Percentiles rank a stretch among this genome's conserved stretches.
Evolutionary conservation across 2,329 filamentous ascomycete species (phyloP).

Genomic region (Aureobasidium zeae): DNA sequence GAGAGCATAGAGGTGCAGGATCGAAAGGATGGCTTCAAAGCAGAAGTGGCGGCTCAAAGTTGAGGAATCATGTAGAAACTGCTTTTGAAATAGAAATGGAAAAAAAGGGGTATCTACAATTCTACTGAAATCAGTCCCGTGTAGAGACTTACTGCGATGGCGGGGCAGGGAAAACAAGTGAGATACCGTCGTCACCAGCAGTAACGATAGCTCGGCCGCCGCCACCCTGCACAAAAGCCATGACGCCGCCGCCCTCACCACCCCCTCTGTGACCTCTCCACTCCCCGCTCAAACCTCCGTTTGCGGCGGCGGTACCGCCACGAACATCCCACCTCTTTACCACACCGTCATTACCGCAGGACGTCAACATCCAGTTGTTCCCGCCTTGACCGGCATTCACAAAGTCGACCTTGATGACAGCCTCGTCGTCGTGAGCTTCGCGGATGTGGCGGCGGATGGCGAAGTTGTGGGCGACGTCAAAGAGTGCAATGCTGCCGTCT

Average conservation of each 20-base stretch:
- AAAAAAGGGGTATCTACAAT: slow-evolving; percentile 9
- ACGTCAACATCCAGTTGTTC: slow-evolving; percentile 62
- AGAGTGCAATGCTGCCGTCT: slow-evolving; percentile 67
- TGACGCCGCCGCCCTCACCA: slow-evolving; percentile 76
- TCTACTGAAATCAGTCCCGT: no score
- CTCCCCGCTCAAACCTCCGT: slow-evolving; percentile 66
- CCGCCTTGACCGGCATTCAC: slow-evolving; percentile 40
- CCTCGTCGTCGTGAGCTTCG: slow-evolving; percentile 76
- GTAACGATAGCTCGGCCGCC: slow-evolving; percentile 71
- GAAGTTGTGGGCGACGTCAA: slow-evolving; percentile 78
- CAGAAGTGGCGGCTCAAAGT: neutral
- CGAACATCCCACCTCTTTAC: slow-evolving; percentile 78
- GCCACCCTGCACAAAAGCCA: slow-evolving; percentile 78
- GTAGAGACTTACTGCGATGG: slow-evolving; percentile 14
- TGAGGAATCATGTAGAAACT: neutral
- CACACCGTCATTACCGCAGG: slow-evolving; percentile 84
- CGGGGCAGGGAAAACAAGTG: slow-evolving; percentile 53
- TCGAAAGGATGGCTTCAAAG: slow-evolving; percentile 12
- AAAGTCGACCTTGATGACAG: slow-evolving; percentile 90
- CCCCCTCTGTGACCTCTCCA: slow-evolving; percentile 84
- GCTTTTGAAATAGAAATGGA: neutral
- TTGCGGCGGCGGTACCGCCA: slow-evolving; percentile 56
- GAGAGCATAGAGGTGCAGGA: slow-evolving; percentile 22
- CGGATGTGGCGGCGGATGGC: slow-evolving; percentile 74
- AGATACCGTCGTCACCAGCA: slow-evolving; percentile 75